A percentile compares a stretch with the other conserved stretches of the same genome.
phyloP scores from a whole-genome alignment of 805 yeast species.

The Starmerella tilneyi region DNA sequence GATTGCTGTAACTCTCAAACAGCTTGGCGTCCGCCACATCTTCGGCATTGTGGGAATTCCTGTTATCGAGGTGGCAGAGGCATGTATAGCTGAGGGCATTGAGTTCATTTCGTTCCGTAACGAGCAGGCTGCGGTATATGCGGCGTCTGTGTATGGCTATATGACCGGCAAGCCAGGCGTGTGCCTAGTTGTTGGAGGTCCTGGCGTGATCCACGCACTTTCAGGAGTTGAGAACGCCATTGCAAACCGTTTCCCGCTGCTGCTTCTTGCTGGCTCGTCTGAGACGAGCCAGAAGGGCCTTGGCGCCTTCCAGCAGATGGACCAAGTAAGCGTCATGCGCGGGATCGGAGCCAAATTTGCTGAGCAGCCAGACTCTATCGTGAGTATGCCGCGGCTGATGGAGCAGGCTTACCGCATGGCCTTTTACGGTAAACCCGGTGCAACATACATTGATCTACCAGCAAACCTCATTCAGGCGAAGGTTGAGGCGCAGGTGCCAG shows the following conservation, averaged over 20 bases:
- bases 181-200: conserved; percentile 62
- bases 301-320: conserved; percentile 66
- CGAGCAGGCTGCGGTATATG: conserved; percentile 67
- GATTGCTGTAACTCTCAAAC: conserved; percentile 41
- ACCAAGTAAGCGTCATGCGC: conserved; percentile 45
- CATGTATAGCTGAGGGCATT: conserved; percentile 44
- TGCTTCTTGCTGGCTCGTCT: conserved; percentile 55
- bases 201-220: conserved; percentile 57
- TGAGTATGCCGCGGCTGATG: conserved; percentile 35
- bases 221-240: conserved; percentile 57
- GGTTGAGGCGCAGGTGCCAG: not conserved
- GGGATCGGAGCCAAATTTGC: conserved; percentile 43
- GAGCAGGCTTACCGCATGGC: conserved; percentile 40
- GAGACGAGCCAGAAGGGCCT: conserved; percentile 40
- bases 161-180: conserved; percentile 58
- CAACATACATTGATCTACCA: conserved; percentile 55
- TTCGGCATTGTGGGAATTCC: conserved; percentile 73
- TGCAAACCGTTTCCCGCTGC: conserved; percentile 53
- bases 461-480: conserved; percentile 44
- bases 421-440: conserved; percentile 47
- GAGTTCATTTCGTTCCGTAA: conserved; percentile 53
- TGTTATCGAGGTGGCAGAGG: conserved; percentile 60
- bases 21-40: conserved; percentile 45
- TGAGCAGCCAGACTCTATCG: conserved; percentile 35
- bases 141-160: conserved; percentile 63